Evolutionary conservation across 257 asterid genomes (phyloP).

Genomic region (Gardenia jasminoides): DNA sequence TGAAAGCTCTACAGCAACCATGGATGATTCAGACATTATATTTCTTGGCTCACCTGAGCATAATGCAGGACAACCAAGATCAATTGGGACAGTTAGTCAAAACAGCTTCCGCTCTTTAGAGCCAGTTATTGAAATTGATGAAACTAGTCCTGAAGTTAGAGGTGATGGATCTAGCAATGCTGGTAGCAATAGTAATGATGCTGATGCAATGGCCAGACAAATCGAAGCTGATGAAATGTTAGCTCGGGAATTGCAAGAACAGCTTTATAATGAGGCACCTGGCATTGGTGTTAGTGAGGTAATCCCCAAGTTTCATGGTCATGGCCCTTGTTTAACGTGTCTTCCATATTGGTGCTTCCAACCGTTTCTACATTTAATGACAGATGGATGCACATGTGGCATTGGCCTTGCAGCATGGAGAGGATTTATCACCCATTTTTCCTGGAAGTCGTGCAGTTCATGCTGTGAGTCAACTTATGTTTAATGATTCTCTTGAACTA

Average conservation of each 20-base stretch:
- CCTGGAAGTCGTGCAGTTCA: slow-evolving; percentile 34
- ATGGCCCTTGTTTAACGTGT: background rate
- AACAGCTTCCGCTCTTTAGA: slow-evolving; percentile 25
- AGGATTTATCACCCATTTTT: slow-evolving; percentile 30
- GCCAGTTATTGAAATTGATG: slow-evolving; percentile 52
- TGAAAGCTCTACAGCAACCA: slow-evolving; percentile 54
- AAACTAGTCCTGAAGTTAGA: slow-evolving; percentile 48
- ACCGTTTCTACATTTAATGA: slow-evolving; percentile 19
- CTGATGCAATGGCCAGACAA: slow-evolving; percentile 61
- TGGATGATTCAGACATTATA: slow-evolving; percentile 48
- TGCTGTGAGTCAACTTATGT: slow-evolving; percentile 44
- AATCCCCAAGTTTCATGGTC: slow-evolving; percentile 7
- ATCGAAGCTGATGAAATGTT: slow-evolving; percentile 85
- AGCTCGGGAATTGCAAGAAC: slow-evolving; percentile 95
- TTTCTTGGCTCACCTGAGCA: slow-evolving; percentile 43
- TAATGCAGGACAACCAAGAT: slow-evolving; percentile 30
- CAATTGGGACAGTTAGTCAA: slow-evolving; percentile 22
- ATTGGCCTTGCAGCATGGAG: slow-evolving; percentile 54
- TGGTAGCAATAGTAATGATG: slow-evolving; percentile 22
- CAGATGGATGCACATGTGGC: slow-evolving; percentile 62
- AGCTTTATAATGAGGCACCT: slow-evolving; percentile 67
- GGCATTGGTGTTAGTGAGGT: slow-evolving; percentile 58
- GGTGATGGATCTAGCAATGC: slow-evolving; percentile 22
- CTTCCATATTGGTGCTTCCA: slow-evolving; percentile 12
- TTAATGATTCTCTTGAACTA: background rate